These are phyloP conservation scores for Phytophthora syringae DNA, from an alignment of 352 stramenopile genomes.

Conservation along the genomic window DNA sequence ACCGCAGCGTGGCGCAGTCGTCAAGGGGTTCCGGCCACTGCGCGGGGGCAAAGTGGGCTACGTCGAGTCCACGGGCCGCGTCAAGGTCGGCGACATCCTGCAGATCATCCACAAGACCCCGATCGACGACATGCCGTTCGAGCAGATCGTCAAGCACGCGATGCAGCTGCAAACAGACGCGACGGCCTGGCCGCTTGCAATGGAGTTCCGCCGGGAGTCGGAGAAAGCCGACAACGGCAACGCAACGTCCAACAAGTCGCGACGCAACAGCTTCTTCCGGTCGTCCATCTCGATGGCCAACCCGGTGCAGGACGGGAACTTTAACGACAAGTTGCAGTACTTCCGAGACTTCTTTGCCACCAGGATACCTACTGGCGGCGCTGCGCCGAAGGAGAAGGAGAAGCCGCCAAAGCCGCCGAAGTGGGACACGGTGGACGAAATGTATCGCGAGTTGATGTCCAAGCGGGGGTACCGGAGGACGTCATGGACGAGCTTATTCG, in stretches of 20 bases:
- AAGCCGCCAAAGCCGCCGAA: constrained; percentile 65
- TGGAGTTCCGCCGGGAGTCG: constrained; percentile 80
- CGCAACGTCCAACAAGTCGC: constrained; percentile 38
- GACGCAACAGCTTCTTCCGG: constrained; percentile 80
- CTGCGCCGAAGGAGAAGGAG: constrained; percentile 72
- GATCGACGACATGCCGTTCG: constrained; percentile 86
- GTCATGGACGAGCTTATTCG: constrained; percentile 87
- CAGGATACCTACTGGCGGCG: constrained; percentile 73
- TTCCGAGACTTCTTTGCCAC: constrained; percentile 88
- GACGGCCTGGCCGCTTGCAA: constrained; percentile 68
- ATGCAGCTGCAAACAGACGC: constrained; percentile 76
- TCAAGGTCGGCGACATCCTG: constrained; percentile 81
- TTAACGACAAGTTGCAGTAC: constrained; percentile 89
- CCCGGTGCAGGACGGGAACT: constrained; percentile 73
- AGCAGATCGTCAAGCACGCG: constrained; percentile 83
- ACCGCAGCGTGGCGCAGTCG: constrained; percentile 74
- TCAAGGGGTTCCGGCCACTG: constrained; percentile 81
- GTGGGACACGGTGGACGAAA: constrained; percentile 82
- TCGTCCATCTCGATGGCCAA: constrained; percentile 70
- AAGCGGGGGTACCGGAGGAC: constrained; percentile 86
- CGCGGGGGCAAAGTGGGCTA: constrained; percentile 58
- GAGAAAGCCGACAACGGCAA: constrained; percentile 39
- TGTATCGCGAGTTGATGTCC: constrained; percentile 82
- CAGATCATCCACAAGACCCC: constrained; percentile 80
- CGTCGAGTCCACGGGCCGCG: constrained; percentile 77